Base-by-base conservation (phyloP, 192 early-diverging fungal species). In the Diversispora eburnea region DNA sequence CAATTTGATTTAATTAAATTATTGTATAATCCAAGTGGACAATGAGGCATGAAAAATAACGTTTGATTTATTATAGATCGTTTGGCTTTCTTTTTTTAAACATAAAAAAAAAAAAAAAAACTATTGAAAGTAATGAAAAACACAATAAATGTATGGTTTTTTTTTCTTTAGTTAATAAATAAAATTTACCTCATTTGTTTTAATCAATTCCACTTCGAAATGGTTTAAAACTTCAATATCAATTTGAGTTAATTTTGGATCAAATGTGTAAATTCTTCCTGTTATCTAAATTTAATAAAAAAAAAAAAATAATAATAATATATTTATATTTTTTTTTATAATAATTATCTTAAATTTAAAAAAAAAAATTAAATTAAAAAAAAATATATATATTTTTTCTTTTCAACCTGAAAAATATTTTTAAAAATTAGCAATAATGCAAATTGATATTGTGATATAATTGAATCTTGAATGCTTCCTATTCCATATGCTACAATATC, bases 401-500 rank as follows among this genome's bases (percentile, higher is more conserved):
- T 20, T 20, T 43, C 42, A 77, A 78, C 81, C 78, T 78, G 60
- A 17, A 82, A 66, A 51, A 79, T 73, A 1, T 82, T 74, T 42
- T 76, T 78, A 47, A 82, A 42, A 64, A 78, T 67, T 25, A 82
- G 48, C 7, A 61, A 60, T 8, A 82, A 33, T 1, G 78, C 78
- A 7, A 82, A 64, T 20, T 82, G 81, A 45, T 72, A 82, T 69
- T 80, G 81, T 3, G 81, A 78, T 46, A 72, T 76, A 33, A 25
- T 61, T 8, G 81, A 82, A 5, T 55, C 51, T 67, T 82, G 75
- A 8, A 82, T 78, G 5, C 77, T 78, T 41, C 81, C 81, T 15
- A 82, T 78, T 4, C 81, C 81, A 25, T 82, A 82, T 42, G 75
- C 78, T 2, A 82, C 64, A 48, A 82, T 82, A 45, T 82, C 73